phyloP scores from a whole-genome alignment of 2,329 filamentous ascomycete genomes.

The Monosporascus ibericus region DNA sequence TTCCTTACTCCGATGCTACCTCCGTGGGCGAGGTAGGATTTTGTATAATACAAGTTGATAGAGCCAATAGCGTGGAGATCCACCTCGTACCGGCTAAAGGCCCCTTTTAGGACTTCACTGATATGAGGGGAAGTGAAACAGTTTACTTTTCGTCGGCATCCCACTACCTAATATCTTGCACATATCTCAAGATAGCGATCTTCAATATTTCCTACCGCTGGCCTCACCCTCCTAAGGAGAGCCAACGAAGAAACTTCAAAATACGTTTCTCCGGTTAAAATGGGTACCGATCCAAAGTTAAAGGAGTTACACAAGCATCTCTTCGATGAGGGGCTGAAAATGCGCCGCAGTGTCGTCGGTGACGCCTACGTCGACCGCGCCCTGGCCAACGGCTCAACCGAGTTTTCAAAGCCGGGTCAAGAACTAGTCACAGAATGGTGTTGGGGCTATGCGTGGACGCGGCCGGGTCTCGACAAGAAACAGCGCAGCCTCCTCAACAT shows the following conservation, averaged over 20 bases:
- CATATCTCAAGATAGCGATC: no score
- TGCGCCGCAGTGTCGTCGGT: constrained; percentile 56
- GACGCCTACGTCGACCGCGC: constrained; percentile 53
- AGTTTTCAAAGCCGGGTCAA: constrained; percentile 56
- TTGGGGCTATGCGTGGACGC: constrained; percentile 60
- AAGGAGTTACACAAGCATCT: constrained; percentile 42
- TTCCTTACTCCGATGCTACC: no score
- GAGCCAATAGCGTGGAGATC: no score
- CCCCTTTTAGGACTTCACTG: no score
- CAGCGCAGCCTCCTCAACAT: constrained; percentile 58
- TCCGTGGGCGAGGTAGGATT: no score
- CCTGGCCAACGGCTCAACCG: constrained; percentile 47
- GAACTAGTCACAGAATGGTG: constrained; percentile 58
- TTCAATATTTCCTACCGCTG: no score
- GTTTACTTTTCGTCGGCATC: no score
- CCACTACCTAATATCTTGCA: no score
- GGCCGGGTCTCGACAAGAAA: constrained; percentile 55
- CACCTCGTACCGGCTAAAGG: no score
- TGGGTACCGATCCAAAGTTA: constrained; percentile 20
- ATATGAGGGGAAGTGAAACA: no score
- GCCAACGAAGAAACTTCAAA: background rate
- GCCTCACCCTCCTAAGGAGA: no score
- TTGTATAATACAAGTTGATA: no score
- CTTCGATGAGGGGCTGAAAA: constrained; percentile 55
- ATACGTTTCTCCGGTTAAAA: constrained; percentile 1